Percentiles rank a stretch among this genome's conserved stretches.
phyloP scores from a whole-genome alignment of 306 rosid genomes.

The Cucurbita argyrosperma region DNA sequence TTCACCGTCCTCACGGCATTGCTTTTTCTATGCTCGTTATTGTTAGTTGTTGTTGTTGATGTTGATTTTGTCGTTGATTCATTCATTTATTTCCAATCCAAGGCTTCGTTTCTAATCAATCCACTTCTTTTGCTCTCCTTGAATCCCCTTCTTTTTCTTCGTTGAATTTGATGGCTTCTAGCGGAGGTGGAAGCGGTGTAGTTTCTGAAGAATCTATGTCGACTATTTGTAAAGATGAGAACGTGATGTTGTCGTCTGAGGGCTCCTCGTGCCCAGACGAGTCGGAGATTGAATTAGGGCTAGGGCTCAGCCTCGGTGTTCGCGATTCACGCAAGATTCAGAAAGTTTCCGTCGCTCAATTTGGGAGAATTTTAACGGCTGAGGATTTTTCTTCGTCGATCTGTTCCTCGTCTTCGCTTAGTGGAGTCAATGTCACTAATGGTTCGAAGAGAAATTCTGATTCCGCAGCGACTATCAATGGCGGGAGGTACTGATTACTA shows the following conservation, averaged over 20 bases:
- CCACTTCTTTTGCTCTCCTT: not conserved
- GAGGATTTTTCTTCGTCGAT: slow-evolving; percentile 41
- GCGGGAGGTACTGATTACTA: slow-evolving; percentile 28
- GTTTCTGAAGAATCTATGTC: slow-evolving; percentile 28
- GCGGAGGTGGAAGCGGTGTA: too few species aligned
- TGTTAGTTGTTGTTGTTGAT: not conserved
- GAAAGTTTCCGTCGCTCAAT: slow-evolving; percentile 12
- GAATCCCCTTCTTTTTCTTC: not conserved
- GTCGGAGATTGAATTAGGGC: slow-evolving; percentile 67
- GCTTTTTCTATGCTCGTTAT: not conserved
- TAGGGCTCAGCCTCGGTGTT: slow-evolving; percentile 52
- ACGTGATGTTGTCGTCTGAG: slow-evolving; percentile 64
- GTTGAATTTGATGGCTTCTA: not conserved
- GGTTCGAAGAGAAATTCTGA: slow-evolving; percentile 74
- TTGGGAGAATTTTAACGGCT: slow-evolving; percentile 56
- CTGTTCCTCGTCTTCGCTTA: slow-evolving; percentile 31
- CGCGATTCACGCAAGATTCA: slow-evolving; percentile 18
- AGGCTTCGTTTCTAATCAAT: not conserved
- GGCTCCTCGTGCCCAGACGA: slow-evolving; percentile 74
- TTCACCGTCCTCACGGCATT: not conserved
- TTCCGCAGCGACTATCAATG: slow-evolving; percentile 39
- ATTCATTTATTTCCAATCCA: not conserved
- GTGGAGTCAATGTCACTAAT: slow-evolving; percentile 31
- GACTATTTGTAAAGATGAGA: slow-evolving; percentile 50
- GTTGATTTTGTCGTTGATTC: too few species aligned